Percentiles rank a stretch among this genome's conserved stretches.
Evolutionary conservation across 2,329 filamentous ascomycete species (phyloP).

Genomic region (Trichoderma atroviride): DNA sequence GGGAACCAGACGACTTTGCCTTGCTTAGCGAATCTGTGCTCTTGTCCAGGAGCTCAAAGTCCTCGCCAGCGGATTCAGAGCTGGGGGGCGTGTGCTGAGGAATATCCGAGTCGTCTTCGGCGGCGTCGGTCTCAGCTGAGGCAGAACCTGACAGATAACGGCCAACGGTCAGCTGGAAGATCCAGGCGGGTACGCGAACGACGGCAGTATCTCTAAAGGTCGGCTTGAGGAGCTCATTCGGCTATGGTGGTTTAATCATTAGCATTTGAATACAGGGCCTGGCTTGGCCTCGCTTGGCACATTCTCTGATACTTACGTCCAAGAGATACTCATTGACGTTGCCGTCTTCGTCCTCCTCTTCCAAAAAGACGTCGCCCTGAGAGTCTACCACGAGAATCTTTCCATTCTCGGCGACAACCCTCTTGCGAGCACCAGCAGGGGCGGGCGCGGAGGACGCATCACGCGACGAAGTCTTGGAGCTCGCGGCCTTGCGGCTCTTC

Average conservation of each 20-base stretch:
- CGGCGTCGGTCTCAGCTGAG: constrained; percentile 42
- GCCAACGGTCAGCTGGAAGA: constrained; percentile 61
- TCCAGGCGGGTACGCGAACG: constrained; percentile 74
- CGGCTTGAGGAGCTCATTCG: constrained; percentile 76
- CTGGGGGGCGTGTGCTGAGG: constrained; percentile 57
- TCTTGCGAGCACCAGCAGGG: constrained; percentile 77
- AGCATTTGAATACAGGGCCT: background rate
- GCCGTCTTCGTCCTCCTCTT: constrained; percentile 87
- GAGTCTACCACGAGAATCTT: constrained; percentile 94
- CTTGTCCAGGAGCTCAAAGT: constrained; percentile 67
- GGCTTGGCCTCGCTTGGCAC: too few relatives aligned
- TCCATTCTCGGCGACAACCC: constrained; percentile 90
- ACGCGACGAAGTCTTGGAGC: constrained; percentile 32
- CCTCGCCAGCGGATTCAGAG: constrained; percentile 60
- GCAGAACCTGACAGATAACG: constrained; percentile 49
- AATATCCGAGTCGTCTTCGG: constrained; percentile 50
- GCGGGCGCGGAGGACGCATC: constrained; percentile 57
- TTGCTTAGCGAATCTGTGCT: constrained; percentile 58
- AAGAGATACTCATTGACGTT: constrained; percentile 81
- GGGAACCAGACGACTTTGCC: constrained; percentile 54
- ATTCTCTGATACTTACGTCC: constrained; percentile 65
- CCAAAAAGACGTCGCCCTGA: constrained; percentile 89
- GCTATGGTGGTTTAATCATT: constrained; percentile 49
- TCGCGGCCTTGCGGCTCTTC: constrained; percentile 45
- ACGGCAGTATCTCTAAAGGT: constrained; percentile 82